Evolutionary conservation across 345 rosid species (phyloP).

Genomic region (Salix exigua): DNA sequence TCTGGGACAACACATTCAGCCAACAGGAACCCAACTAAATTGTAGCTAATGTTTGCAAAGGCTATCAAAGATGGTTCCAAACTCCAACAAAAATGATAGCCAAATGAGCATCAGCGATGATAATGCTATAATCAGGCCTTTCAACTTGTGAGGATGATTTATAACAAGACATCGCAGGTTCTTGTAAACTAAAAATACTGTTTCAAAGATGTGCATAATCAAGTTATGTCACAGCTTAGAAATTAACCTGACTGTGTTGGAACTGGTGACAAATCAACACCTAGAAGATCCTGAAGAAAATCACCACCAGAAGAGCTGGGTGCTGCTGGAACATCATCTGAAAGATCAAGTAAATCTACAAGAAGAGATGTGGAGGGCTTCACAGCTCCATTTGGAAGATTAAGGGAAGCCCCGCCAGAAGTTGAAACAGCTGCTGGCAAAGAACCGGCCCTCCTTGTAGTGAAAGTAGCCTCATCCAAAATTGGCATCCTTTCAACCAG

Average conservation of each 20-base stretch:
- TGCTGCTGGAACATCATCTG: conserved; percentile 72
- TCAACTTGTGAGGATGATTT: not conserved
- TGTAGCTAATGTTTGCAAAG: conserved; percentile 2
- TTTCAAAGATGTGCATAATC: conserved; percentile 2
- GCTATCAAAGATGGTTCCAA: conserved; percentile 2
- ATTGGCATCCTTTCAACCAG: conserved; percentile 99
- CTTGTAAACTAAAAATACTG: not conserved
- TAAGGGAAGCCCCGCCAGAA: conserved; percentile 52
- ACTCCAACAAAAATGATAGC: not conserved
- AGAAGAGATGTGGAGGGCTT: conserved; percentile 72
- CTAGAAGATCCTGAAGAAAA: conserved; percentile 89
- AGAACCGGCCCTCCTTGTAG: conserved; percentile 81
- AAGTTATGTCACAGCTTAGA: conserved; percentile 1
- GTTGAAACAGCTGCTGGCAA: conserved; percentile 66
- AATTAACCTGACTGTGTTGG: conserved; percentile 62
- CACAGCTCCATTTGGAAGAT: conserved; percentile 81
- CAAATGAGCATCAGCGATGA: not conserved
- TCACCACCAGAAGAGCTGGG: conserved; percentile 78
- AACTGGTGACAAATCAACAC: conserved; percentile 64
- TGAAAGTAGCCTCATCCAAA: conserved; percentile 90
- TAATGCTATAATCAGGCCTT: not conserved
- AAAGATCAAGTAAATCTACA: conserved; percentile 81
- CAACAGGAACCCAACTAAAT: not conserved
- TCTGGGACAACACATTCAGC: not conserved
- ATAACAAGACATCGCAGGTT: not conserved